These are phyloP conservation scores for Parmelia sp. DNA, from an alignment of 495 filamentous ascomycete species.

Conservation along the genomic window DNA sequence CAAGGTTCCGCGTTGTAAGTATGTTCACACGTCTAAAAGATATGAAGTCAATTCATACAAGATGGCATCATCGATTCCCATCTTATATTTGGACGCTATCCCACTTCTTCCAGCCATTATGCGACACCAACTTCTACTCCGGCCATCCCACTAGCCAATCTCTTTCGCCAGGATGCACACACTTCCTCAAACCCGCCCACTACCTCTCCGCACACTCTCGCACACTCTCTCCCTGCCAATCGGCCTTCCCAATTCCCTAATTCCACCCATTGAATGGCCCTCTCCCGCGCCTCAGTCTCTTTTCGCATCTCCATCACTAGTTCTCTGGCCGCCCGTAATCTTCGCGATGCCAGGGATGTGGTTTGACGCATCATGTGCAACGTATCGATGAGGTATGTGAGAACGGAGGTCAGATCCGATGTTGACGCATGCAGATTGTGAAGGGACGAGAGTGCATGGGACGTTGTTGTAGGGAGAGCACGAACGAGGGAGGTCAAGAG, in stretches of 20 bases:
- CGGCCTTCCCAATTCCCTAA: slow-evolving; percentile 73
- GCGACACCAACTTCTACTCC: slow-evolving; percentile 14
- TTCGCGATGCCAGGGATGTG: slow-evolving; percentile 67
- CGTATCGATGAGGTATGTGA: slow-evolving; percentile 82
- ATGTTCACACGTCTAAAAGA: no score
- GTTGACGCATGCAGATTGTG: slow-evolving; percentile 69
- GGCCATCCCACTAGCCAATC: slow-evolving; percentile 41
- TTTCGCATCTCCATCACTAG: slow-evolving; percentile 74
- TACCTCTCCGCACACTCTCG: slow-evolving; percentile 72
- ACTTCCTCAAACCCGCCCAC: slow-evolving; percentile 84
- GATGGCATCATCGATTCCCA: slow-evolving; percentile 13
- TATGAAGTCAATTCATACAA: slow-evolving; percentile 1
- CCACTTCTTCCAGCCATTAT: background rate
- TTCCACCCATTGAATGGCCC: slow-evolving; percentile 70
- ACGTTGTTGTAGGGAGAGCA: slow-evolving; percentile 47
- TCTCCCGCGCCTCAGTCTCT: slow-evolving; percentile 74
- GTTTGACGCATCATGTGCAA: slow-evolving; percentile 91
- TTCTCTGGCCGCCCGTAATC: slow-evolving; percentile 68
- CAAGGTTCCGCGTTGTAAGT: background rate
- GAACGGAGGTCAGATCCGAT: slow-evolving; percentile 66
- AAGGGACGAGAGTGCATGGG: slow-evolving; percentile 48
- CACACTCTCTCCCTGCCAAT: slow-evolving; percentile 62
- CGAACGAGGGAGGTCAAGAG: slow-evolving; percentile 47
- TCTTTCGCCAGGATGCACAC: slow-evolving; percentile 63
- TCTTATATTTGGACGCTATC: background rate